Base-by-base conservation (phyloP, 2,329 filamentous ascomycete species). In the Ophiostoma sp. region DNA sequence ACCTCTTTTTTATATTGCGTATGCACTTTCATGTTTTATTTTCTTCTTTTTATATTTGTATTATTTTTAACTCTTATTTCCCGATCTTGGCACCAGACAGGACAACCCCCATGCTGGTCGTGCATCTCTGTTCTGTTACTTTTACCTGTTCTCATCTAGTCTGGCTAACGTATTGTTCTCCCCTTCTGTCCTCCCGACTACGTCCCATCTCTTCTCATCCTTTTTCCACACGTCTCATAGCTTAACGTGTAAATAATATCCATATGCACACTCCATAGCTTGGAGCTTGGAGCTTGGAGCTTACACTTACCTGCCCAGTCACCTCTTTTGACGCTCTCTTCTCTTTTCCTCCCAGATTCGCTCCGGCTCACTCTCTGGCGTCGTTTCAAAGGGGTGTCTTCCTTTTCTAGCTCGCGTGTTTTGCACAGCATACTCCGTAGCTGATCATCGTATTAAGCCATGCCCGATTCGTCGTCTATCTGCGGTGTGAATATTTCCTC, bases 1-100 rank as follows among this genome's bases (percentile, higher is more conserved):
- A 11, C 17, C 44, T 48, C 17, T 48, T 48, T 1, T 39, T 48
- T 15, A 48, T 48, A n/a, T 48, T 48, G 44, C 44, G 20, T 44
- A 17, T 48, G 44, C 44, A n/a, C 20, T 48, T 48, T 48, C 44
- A n/a, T 20, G 44, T n/a, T 48, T 48, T n/a, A 48, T 48, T 48
- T 48, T 48, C 44, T n/a, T n/a, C 44, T 48, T 48, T 48, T 39
- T 31, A n/a, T 83, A 71, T 86, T 86, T 48, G 44, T 17, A 44
- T 20, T 48, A 2, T n/a, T 48, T 48, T 48, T 48, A 8, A 48
- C 17, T 48, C 44, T 4, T 48, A 48, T 48, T 48, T 48, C 44
- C 17, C 44, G 44, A 48, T 48, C 44, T 48, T 48, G 20, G 44
- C 20, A 17, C 44, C 44, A 48, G 44, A 10, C 44, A n/a, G 17